phyloP scores from a whole-genome alignment of 441 rosid genomes.

The Daphne laureola region DNA sequence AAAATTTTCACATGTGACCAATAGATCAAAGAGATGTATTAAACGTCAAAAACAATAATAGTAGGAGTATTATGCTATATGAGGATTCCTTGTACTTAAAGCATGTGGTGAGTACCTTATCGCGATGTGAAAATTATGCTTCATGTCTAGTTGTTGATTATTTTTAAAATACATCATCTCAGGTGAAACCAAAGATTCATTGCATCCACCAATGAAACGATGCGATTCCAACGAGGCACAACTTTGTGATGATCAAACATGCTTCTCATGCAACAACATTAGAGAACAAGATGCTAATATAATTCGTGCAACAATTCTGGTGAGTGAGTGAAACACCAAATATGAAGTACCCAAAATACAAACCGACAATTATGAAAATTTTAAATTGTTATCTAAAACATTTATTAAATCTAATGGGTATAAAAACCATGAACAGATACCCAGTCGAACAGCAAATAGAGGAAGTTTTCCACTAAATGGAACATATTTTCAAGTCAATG shows the following conservation, averaged over 20 bases:
- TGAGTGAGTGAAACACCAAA: conserved; percentile 18
- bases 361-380: too few species aligned
- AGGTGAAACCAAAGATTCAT: conserved; percentile 26
- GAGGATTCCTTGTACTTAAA: too few species aligned
- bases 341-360: background rate
- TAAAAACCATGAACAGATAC: conserved; percentile 30
- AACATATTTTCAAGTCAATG: conserved; percentile 65
- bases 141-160: too few species aligned
- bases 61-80: too few species aligned
- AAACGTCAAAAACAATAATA: too few species aligned
- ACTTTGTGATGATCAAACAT: conserved; percentile 18
- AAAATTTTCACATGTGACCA: too few species aligned
- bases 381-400: background rate
- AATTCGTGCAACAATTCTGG: conserved; percentile 34
- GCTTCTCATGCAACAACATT: conserved; percentile 23
- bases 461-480: conserved; percentile 58
- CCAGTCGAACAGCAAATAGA: conserved; percentile 46
- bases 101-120: too few species aligned
- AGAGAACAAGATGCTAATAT: conserved; percentile 14
- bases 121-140: too few species aligned
- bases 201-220: conserved; percentile 11
- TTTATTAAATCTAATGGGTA: conserved; percentile 1
- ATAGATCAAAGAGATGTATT: too few species aligned
- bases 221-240: conserved; percentile 21
- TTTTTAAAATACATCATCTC: background rate